Evolutionary conservation across 345 rosid species (phyloP).

Genomic region (Dipteronia sinensis): DNA sequence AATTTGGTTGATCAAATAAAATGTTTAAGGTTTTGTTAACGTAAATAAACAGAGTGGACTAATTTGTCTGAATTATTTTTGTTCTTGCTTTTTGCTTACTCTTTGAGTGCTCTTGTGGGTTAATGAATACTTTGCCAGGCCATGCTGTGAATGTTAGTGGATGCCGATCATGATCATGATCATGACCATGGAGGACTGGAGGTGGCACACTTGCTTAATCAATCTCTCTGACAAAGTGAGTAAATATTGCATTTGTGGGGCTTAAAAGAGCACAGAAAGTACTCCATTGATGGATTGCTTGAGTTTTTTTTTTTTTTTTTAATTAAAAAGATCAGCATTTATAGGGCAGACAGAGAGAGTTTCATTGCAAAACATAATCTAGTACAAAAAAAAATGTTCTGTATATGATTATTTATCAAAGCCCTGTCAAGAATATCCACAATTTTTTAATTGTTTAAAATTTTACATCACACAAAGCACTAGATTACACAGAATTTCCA

Average conservation of each 20-base stretch:
- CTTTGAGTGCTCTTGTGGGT: slow-evolving; percentile 2
- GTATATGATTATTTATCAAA: not conserved
- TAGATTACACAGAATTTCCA: not conserved
- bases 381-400: no score
- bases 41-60: not conserved
- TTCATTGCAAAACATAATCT: not conserved
- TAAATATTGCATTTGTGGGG: not conserved
- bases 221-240: not conserved
- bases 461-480: not conserved
- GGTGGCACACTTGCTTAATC: not conserved
- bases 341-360: not conserved
- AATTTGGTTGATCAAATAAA: not conserved
- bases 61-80: not conserved
- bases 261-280: not conserved
- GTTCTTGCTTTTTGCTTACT: not conserved
- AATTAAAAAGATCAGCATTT: not conserved
- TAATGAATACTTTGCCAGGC: not conserved
- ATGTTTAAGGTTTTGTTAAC: not conserved
- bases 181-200: not conserved
- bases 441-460: not conserved
- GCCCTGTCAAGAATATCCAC: not conserved
- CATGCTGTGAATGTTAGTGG: not conserved
- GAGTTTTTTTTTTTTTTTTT: not conserved
- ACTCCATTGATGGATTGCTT: not conserved
- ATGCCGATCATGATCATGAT: not conserved